phyloP scores from a whole-genome alignment of 805 yeast genomes.

The Myxozyma melibiosi region DNA sequence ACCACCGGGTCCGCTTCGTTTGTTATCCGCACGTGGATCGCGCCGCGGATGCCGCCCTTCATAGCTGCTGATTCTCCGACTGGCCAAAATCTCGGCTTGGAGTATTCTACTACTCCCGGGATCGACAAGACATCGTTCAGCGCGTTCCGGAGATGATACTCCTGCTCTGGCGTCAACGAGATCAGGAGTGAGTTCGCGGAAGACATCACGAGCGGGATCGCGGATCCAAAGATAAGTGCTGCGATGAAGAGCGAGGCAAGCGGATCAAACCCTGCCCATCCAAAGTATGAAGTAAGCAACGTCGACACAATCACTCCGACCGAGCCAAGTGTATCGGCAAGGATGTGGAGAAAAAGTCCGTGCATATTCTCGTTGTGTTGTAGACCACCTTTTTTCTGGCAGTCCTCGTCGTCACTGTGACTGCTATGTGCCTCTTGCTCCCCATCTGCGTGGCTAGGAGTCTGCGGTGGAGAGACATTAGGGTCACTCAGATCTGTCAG shows the following conservation, averaged over 20 bases:
- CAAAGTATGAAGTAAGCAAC: slow-evolving; percentile 66
- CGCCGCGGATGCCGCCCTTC: slow-evolving; percentile 57
- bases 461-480: slow-evolving; percentile 15
- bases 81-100: slow-evolving; percentile 94
- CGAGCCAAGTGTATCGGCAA: slow-evolving; percentile 96
- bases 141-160: slow-evolving; percentile 61
- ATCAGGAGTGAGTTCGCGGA: slow-evolving; percentile 75
- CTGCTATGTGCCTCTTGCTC: slow-evolving; percentile 22
- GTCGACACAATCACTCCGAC: slow-evolving; percentile 97
- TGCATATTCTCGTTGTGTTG: slow-evolving; percentile 72
- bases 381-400: not conserved
- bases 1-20: slow-evolving; percentile 66
- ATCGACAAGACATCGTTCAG: slow-evolving; percentile 60
- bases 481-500: slow-evolving; percentile 9
- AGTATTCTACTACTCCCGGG: slow-evolving; percentile 80
- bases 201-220: slow-evolving; percentile 79
- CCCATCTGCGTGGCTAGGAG: not conserved
- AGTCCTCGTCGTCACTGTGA: slow-evolving; percentile 33
- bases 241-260: slow-evolving; percentile 89
- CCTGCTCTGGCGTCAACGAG: slow-evolving; percentile 60
- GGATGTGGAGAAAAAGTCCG: slow-evolving; percentile 88
- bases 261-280: slow-evolving; percentile 86
- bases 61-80: slow-evolving; percentile 39
- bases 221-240: slow-evolving; percentile 71
- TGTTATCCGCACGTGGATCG: slow-evolving; percentile 73